Conservation (phyloP, 202 grass and related monocot species). For the Zoysia matrella region DNA sequence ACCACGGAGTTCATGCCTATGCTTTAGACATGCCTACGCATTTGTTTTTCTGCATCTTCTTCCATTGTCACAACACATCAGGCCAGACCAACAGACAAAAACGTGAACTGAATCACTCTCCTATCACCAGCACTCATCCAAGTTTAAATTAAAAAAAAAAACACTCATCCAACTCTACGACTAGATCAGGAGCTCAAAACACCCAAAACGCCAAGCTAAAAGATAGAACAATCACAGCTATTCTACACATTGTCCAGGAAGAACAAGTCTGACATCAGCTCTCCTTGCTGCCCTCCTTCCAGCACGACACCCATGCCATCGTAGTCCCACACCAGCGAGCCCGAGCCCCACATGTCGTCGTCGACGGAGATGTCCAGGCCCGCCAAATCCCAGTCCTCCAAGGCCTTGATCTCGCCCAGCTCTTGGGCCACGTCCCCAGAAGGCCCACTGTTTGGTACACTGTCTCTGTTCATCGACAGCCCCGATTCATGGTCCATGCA, state of each 20-base stretch:
- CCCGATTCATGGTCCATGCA: slow-evolving; percentile 5
- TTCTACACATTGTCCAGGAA: slow-evolving; percentile 38
- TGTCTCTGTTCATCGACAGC: neutral
- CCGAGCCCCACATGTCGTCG: neutral
- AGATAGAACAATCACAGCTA: neutral
- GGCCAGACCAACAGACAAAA: slow-evolving; percentile 3
- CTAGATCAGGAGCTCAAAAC: slow-evolving; percentile 4
- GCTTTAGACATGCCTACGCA: neutral
- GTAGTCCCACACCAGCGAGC: too few species aligned
- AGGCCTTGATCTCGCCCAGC: neutral
- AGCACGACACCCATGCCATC: slow-evolving; percentile 42
- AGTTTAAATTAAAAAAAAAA: too few species aligned
- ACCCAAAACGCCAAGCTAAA: neutral
- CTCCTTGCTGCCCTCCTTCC: neutral
- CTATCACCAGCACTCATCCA: neutral
- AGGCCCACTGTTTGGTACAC: slow-evolving; percentile 17
- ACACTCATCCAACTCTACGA: neutral
- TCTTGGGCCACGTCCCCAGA: neutral
- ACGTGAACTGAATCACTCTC: slow-evolving; percentile 2
- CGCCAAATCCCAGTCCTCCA: slow-evolving; percentile 42
- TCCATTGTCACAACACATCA: neutral
- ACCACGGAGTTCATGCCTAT: neutral
- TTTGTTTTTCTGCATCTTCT: slow-evolving; percentile 40
- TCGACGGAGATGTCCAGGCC: slow-evolving; percentile 12
- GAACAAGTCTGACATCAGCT: slow-evolving; percentile 19